phyloP scores from a whole-genome alignment of 73 alveolate genomes.

The Paramecium sonneborni region DNA sequence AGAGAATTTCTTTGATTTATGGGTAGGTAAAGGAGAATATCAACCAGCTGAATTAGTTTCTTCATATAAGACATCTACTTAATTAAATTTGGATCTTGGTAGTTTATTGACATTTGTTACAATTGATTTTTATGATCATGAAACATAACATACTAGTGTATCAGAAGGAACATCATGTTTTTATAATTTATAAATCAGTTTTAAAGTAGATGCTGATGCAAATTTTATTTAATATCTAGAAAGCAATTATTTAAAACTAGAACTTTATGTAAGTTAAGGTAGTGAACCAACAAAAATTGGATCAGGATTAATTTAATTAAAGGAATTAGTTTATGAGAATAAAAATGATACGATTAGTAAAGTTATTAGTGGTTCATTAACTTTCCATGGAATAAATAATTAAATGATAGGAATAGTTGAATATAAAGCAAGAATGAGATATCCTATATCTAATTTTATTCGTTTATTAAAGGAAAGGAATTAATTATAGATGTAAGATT shows the following conservation, averaged over 20 bases:
- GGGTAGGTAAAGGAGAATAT: slow-evolving; percentile 66
- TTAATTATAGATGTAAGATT: slow-evolving; percentile 65
- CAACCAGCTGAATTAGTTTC: slow-evolving; percentile 22
- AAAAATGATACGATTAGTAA: slow-evolving; percentile 29
- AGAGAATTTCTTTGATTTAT: slow-evolving; percentile 68
- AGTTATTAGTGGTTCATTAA: not conserved
- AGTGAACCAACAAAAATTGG: slow-evolving; percentile 80
- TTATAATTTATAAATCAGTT: slow-evolving; percentile 88
- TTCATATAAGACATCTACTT: slow-evolving; percentile 3
- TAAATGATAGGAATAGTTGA: slow-evolving; percentile 69
- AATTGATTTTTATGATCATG: slow-evolving; percentile 95
- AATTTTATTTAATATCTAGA: slow-evolving; percentile 83
- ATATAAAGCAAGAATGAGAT: slow-evolving; percentile 95
- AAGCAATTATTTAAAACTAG: slow-evolving; percentile 79
- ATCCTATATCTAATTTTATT: slow-evolving; percentile 85
- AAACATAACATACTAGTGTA: slow-evolving; percentile 88
- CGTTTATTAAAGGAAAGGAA: slow-evolving; percentile 85
- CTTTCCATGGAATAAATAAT: not conserved
- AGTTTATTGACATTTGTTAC: slow-evolving; percentile 88
- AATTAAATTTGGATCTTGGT: slow-evolving; percentile 68
- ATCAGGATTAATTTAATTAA: slow-evolving; percentile 69
- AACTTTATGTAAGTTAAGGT: slow-evolving; percentile 83
- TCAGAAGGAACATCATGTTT: slow-evolving; percentile 89
- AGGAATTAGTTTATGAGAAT: slow-evolving; percentile 74
- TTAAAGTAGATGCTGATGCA: slow-evolving; percentile 88